Base-by-base conservation (phyloP, 2,329 filamentous ascomycete genomes). In the Pezicula neosporulosa region DNA sequence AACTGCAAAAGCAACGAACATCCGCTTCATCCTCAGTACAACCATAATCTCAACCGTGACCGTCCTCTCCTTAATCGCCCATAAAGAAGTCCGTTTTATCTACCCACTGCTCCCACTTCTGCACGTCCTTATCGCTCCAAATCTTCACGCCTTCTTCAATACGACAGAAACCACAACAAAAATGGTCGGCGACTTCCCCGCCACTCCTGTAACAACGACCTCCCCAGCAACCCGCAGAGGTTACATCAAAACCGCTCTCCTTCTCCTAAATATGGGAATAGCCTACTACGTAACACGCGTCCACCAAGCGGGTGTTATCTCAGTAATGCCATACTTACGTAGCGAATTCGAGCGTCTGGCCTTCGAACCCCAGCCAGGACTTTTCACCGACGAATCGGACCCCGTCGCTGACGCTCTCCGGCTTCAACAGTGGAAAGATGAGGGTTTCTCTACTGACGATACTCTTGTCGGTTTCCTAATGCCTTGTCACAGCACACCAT, bases 71-170 rank as follows among this genome's bases (percentile, higher is more conserved):
- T 65, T 89, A 44, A 89, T 97, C 59, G 85, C 90, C 1, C 94
- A 99, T 73, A 99, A 99, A 69, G 94, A 99, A 76, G 89, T 96
- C 61, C 90, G 94, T 63, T 99, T 99, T 74, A 89, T 97, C 59
- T 96, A 96, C 63, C 93, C 94, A 1, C 79, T 99, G 16, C 79
- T 97, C 2, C 93, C 94, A 1, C 79, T 86, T n/a, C 78, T 99
- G 6, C 90, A 94, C 66, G 74, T 96, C 56, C 75, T 97, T 37
- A 83, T 89, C 1, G 90, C 90, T 0, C 80, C 83, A 0, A 77
- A 83, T 3, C 70, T 89, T 15, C 74, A 81, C 3, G 68, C 74
- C 8, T 91, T 89, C 72, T 90, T 93, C 67, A 51, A 49, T 27
- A 24, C 63, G 69, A 15, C 52, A 64, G 15, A 56, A 66, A 28